Evolutionary conservation across 768 basidiomycete species (phyloP).

Genomic region (Scleroderma bovista): DNA sequence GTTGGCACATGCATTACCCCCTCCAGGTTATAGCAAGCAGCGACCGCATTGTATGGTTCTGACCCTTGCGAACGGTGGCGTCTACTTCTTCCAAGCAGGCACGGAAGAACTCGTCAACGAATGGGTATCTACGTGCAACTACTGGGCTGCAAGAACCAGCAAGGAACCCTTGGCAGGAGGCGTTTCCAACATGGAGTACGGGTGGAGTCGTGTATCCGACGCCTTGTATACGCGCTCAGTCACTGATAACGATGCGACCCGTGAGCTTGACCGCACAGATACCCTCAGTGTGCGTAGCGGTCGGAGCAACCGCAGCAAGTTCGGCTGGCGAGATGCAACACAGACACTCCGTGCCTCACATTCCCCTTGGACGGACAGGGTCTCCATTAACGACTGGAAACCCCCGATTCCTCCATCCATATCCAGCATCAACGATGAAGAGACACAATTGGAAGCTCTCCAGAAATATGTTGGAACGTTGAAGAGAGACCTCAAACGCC

Average conservation of each 20-base stretch:
- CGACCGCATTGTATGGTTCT: slow-evolving; percentile 95
- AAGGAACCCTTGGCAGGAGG: slow-evolving; percentile 95
- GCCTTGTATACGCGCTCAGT: slow-evolving; percentile 45
- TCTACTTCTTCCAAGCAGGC: slow-evolving; percentile 98
- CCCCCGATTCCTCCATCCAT: slow-evolving; percentile 80
- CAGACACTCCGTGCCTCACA: slow-evolving; percentile 58
- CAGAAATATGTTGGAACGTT: slow-evolving; percentile 73
- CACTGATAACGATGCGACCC: slow-evolving; percentile 52
- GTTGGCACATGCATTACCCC: slow-evolving; percentile 79
- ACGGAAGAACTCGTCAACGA: slow-evolving; percentile 98
- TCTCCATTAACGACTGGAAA: slow-evolving; percentile 90
- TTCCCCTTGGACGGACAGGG: slow-evolving; percentile 75
- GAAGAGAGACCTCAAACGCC: slow-evolving; percentile 73
- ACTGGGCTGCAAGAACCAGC: slow-evolving; percentile 95
- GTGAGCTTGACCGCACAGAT: slow-evolving; percentile 50
- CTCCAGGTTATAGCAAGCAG: slow-evolving; percentile 86
- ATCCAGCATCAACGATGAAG: slow-evolving; percentile 85
- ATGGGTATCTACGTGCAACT: slow-evolving; percentile 99
- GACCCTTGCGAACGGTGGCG: slow-evolving; percentile 79
- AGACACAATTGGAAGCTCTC: slow-evolving; percentile 85
- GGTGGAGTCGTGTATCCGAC: slow-evolving; percentile 82
- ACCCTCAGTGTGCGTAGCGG: slow-evolving; percentile 70
- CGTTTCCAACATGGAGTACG: slow-evolving; percentile 99
- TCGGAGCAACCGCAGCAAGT: slow-evolving; percentile 68
- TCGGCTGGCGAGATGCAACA: slow-evolving; percentile 64